These are phyloP conservation scores for Citrus reticulata DNA, from an alignment of 345 rosid genomes.

Conservation along the genomic window DNA sequence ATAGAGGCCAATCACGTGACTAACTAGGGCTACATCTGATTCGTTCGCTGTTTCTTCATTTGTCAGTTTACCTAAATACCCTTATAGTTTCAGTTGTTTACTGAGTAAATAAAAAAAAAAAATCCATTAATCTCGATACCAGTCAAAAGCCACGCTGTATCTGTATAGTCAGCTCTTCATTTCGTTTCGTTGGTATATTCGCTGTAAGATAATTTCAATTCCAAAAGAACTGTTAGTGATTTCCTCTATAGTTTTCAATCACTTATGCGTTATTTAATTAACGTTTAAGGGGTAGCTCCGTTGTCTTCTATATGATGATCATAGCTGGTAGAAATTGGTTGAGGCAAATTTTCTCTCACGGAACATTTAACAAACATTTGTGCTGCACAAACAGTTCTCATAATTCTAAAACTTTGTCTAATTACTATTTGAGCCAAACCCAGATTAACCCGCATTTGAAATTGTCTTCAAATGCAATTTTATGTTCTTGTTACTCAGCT, in stretches of 20 bases:
- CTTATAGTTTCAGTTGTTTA: too few species aligned
- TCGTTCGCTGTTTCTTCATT: not conserved
- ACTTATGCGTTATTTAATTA: not conserved
- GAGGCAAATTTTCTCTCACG: not conserved
- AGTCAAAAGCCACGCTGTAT: not conserved
- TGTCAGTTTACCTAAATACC: not conserved
- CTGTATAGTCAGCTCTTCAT: not conserved
- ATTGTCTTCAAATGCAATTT: not conserved
- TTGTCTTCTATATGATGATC: not conserved
- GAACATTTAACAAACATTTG: conserved; percentile 1
- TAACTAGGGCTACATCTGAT: not conserved
- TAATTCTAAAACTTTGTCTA: not conserved
- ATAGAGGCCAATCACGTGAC: not conserved
- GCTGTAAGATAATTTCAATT: not conserved
- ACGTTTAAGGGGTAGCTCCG: not conserved
- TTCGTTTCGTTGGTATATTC: not conserved
- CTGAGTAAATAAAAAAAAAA: too few species aligned
- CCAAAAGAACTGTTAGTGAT: not conserved
- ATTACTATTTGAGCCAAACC: not conserved
- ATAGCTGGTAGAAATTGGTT: not conserved
- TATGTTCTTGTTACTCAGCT: conserved; percentile 42
- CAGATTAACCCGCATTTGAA: not conserved
- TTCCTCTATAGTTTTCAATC: not conserved
- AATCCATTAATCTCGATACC: too few species aligned
- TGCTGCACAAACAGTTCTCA: not conserved